phyloP scores from a whole-genome alignment of 2,329 filamentous ascomycete genomes.

The Colletotrichum cuscutae region DNA sequence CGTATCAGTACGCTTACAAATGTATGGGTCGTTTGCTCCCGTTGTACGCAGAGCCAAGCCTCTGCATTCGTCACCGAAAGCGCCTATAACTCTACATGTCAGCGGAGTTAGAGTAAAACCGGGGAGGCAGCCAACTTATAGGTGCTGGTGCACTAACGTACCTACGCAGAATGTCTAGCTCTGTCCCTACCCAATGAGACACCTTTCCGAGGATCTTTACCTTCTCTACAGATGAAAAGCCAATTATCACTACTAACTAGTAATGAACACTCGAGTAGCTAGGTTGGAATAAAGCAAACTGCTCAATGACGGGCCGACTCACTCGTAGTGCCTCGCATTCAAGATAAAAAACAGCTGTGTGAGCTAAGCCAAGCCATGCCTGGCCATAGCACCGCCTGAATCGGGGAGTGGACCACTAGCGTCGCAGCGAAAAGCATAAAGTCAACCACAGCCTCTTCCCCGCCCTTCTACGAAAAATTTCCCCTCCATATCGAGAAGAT shows the following conservation, averaged over 20 bases:
- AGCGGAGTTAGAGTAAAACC: background rate
- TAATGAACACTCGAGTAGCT: background rate
- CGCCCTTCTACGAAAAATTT: background rate
- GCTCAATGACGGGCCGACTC: background rate
- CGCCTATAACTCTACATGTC: background rate
- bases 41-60: background rate
- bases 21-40: background rate
- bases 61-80: background rate
- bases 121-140: background rate
- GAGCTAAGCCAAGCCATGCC: background rate
- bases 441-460: background rate
- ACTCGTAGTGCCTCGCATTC: background rate
- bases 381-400: background rate
- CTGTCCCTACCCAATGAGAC: background rate
- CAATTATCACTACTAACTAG: background rate
- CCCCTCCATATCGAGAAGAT: background rate
- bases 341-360: background rate
- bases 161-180: background rate
- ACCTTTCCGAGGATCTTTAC: background rate
- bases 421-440: background rate
- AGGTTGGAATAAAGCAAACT: background rate
- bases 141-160: background rate
- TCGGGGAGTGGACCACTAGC: background rate
- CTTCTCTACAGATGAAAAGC: background rate
- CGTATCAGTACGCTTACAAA: background rate